Conservation (phyloP, 2,329 filamentous ascomycete species). For the Xylariaceae sp. region DNA sequence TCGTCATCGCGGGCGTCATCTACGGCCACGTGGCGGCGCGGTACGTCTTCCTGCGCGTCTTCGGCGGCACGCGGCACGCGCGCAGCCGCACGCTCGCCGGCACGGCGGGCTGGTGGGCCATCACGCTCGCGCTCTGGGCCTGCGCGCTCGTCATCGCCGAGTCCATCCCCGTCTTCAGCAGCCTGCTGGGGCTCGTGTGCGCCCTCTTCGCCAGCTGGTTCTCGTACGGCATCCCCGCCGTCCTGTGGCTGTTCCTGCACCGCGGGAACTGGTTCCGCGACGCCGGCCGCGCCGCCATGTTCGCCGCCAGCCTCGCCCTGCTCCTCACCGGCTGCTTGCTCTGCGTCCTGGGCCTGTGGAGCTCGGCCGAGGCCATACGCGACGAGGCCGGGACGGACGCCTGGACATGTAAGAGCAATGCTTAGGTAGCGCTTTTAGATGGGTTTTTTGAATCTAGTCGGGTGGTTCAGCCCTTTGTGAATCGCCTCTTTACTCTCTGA, state of each 20-base stretch:
- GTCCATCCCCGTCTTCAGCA: constrained; percentile 61
- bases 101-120: constrained; percentile 49
- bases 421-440: too few relatives aligned
- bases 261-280: constrained; percentile 30
- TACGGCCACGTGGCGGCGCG: constrained; percentile 60
- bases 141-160: constrained; percentile 61
- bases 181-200: constrained; percentile 54
- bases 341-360: constrained; percentile 32
- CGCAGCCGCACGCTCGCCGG: constrained; percentile 41
- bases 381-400: constrained; percentile 23
- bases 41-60: constrained; percentile 58
- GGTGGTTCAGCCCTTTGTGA: too few relatives aligned
- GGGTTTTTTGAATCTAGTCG: too few relatives aligned
- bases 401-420: constrained; percentile 29
- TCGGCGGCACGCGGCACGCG: constrained; percentile 50
- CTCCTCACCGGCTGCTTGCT: constrained; percentile 28
- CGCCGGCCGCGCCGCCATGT: constrained; percentile 24
- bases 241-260: constrained; percentile 42
- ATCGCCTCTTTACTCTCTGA: too few relatives aligned
- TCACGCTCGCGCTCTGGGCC: constrained; percentile 49
- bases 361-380: constrained; percentile 29
- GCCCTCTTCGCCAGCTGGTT: constrained; percentile 63
- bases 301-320: constrained; percentile 24
- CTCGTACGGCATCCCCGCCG: constrained; percentile 42
- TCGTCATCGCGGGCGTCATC: constrained; percentile 64